Conservation (phyloP, 106 monocot species). For the Agapanthus africanus region DNA sequence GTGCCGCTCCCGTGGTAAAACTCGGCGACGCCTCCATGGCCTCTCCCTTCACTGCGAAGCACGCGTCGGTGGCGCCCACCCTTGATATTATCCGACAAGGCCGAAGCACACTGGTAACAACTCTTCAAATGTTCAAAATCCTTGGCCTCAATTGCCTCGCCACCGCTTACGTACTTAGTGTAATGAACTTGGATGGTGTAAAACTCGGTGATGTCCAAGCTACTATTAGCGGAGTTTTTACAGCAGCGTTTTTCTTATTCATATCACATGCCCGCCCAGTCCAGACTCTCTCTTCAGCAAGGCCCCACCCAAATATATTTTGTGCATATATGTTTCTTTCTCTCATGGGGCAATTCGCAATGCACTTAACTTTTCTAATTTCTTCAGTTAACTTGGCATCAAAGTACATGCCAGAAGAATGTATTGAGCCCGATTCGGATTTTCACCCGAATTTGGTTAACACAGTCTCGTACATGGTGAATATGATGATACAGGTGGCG, state of each 20-base stretch:
- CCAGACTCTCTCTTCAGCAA: conserved; percentile 50
- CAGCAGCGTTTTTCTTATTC: conserved; percentile 91
- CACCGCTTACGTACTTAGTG: conserved; percentile 91
- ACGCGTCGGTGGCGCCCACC: conserved; percentile 86
- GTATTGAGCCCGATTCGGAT: conserved; percentile 83
- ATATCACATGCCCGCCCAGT: conserved; percentile 91
- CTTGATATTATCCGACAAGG: conserved; percentile 98
- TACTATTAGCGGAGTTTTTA: conserved; percentile 83
- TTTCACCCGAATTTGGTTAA: conserved; percentile 96
- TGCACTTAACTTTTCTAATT: conserved; percentile 77
- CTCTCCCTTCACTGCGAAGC: conserved; percentile 92
- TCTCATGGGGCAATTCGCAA: conserved; percentile 81
- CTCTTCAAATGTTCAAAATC: conserved; percentile 99
- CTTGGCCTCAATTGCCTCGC: conserved; percentile 95
- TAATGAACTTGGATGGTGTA: conserved; percentile 95
- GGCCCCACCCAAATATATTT: conserved; percentile 91
- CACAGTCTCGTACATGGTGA: conserved; percentile 95
- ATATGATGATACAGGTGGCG: conserved; percentile 99
- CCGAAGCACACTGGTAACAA: conserved; percentile 89
- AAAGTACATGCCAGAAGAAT: conserved; percentile 93
- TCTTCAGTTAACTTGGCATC: conserved; percentile 66
- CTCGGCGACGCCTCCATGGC: conserved; percentile 96
- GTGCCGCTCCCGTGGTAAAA: conserved; percentile 63
- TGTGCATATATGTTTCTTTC: conserved; percentile 91
- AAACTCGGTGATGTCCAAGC: conserved; percentile 87